phyloP scores from a whole-genome alignment of 768 basidiomycete genomes.

The Kwoniella dejecticola region DNA sequence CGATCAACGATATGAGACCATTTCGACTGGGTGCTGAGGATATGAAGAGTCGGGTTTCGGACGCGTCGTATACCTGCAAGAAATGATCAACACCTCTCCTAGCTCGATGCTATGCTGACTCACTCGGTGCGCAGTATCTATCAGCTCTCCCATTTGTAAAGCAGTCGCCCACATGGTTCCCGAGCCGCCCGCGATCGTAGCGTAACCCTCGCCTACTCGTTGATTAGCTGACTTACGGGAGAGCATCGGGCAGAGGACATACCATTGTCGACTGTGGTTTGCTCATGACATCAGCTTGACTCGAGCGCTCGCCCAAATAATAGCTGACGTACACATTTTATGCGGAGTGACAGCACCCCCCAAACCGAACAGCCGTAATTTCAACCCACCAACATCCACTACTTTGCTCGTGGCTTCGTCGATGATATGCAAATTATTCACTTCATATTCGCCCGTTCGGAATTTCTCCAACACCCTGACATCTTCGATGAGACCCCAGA shows the following conservation, averaged over 20 bases:
- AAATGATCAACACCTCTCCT: neutral
- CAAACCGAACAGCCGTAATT: slow-evolving; percentile 89
- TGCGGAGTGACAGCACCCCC: slow-evolving; percentile 93
- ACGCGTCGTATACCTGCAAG: slow-evolving; percentile 68
- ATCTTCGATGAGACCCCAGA: slow-evolving; percentile 97
- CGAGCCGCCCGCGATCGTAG: slow-evolving; percentile 96
- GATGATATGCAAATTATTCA: slow-evolving; percentile 86
- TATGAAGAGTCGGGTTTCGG: slow-evolving; percentile 90
- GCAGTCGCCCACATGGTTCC: slow-evolving; percentile 99
- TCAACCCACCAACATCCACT: slow-evolving; percentile 88
- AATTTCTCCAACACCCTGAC: slow-evolving; percentile 90
- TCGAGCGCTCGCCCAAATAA: neutral
- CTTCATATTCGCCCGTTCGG: slow-evolving; percentile 74
- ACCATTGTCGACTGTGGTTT: slow-evolving; percentile 45
- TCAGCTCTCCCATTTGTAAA: slow-evolving; percentile 94
- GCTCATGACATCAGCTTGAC: slow-evolving; percentile 4
- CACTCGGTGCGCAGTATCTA: slow-evolving; percentile 93
- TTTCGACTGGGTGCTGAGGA: slow-evolving; percentile 91
- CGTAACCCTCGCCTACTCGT: slow-evolving; percentile 69
- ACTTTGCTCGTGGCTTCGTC: slow-evolving; percentile 95
- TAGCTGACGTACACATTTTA: slow-evolving; percentile 61
- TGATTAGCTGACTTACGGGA: slow-evolving; percentile 3
- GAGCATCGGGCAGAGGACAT: slow-evolving; percentile 65
- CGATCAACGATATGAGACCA: slow-evolving; percentile 86
- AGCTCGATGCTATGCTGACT: too few species aligned